Percentiles rank a stretch among this genome's conserved stretches.
Evolutionary conservation across 805 yeast species (phyloP).

Genomic region (Lachancea quebecensis): DNA sequence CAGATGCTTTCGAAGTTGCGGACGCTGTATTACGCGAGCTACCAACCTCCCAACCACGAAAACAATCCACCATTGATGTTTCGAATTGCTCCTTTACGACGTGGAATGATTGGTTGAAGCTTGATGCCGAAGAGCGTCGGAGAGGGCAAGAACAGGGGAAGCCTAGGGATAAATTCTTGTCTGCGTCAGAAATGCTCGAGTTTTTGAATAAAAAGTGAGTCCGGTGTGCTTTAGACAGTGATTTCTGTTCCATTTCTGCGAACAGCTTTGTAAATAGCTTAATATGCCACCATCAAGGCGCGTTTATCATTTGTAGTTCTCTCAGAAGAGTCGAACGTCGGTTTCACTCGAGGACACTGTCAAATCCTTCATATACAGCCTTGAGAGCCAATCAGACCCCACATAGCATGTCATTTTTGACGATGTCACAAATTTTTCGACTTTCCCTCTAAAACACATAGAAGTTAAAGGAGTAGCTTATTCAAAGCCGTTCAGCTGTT

Average conservation of each 20-base stretch:
- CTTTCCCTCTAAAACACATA: background rate
- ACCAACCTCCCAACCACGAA: background rate
- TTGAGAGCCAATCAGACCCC: background rate
- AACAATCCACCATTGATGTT: slow-evolving; percentile 6
- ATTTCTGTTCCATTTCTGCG: no score
- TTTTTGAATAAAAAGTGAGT: background rate
- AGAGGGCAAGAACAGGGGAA: slow-evolving; percentile 14
- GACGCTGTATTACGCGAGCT: slow-evolving; percentile 54
- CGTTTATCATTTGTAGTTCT: no score
- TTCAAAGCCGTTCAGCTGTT: background rate
- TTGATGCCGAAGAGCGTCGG: slow-evolving; percentile 20
- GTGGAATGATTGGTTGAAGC: slow-evolving; percentile 28
- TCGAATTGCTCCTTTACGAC: slow-evolving; percentile 16
- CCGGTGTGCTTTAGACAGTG: no score
- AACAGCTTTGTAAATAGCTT: no score
- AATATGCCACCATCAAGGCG: no score
- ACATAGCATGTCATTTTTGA: background rate
- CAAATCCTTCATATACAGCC: background rate
- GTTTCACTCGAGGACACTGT: no score
- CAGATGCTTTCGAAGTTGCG: slow-evolving; percentile 72
- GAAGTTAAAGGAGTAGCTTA: background rate
- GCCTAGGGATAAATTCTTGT: slow-evolving; percentile 16
- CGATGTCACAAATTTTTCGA: background rate
- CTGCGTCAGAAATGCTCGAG: slow-evolving; percentile 12
- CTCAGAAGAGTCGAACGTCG: no score